These are phyloP conservation scores for Hypoxylon cercidicola DNA, from an alignment of 495 filamentous ascomycete species.

Conservation along the genomic window DNA sequence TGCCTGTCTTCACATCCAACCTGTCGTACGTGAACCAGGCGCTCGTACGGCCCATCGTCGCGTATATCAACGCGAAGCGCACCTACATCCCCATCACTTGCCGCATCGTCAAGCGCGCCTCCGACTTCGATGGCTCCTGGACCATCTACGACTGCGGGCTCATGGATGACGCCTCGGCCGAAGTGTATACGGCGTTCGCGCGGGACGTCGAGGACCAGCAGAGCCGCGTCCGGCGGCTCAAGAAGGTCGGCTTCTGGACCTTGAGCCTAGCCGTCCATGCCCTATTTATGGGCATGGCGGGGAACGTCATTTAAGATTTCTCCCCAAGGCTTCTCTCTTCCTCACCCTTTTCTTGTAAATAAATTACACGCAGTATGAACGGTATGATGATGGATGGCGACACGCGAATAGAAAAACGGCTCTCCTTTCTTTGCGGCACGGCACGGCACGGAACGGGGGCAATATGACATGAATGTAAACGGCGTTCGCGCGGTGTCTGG, in stretches of 20 bases:
- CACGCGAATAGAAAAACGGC: conserved; percentile 13
- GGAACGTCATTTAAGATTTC: conserved; percentile 67
- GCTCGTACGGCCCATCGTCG: conserved; percentile 95
- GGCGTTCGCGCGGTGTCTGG: conserved; percentile 17
- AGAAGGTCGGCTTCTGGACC: conserved; percentile 97
- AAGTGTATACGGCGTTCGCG: conserved; percentile 93
- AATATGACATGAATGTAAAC: not conserved
- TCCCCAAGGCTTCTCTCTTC: not conserved
- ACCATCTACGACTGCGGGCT: conserved; percentile 92
- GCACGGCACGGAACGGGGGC: not conserved
- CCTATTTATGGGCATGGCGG: conserved; percentile 94
- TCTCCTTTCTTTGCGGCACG: conserved; percentile 3
- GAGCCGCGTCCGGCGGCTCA: conserved; percentile 83
- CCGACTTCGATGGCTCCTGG: conserved; percentile 96
- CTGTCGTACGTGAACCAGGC: conserved; percentile 96
- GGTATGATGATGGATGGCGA: not conserved
- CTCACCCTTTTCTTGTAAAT: conserved; percentile 10
- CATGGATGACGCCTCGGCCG: conserved; percentile 94
- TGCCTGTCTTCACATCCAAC: conserved; percentile 88
- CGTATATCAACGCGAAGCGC: conserved; percentile 93
- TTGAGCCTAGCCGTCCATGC: conserved; percentile 90
- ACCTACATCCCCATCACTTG: conserved; percentile 96
- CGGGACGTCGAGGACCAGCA: conserved; percentile 87
- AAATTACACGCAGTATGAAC: conserved; percentile 10
- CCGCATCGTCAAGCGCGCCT: conserved; percentile 85